Base-by-base conservation (phyloP, 2,329 filamentous ascomycete species). In the Myotisia sp. region DNA sequence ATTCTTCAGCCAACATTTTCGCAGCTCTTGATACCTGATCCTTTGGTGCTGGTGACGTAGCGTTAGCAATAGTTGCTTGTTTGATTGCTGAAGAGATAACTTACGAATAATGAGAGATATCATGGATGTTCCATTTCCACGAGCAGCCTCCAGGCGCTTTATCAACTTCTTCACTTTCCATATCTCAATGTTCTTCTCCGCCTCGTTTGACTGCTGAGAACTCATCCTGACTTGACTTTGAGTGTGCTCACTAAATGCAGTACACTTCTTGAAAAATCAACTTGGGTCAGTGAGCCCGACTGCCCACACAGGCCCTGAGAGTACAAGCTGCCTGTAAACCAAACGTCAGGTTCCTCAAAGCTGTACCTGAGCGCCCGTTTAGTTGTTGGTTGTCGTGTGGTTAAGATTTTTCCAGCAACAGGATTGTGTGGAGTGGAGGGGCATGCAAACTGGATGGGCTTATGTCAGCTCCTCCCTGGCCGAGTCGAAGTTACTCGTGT, bases 1-100 rank as follows among this genome's bases (percentile, higher is more conserved):
- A 93, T 82, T 93, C 86, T 94, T 98, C 90, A 68, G 92, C 92
- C 78, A 98, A 80, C 90, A 98, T 98, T 74, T 95, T 95, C 41
- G 90, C 83, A 36, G 83, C 80, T 54, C 86, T 79, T 29, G 90
- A 95, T 44, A 98, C 74, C 66, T 98, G 90, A 62, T 94, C 86
- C 75, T 98, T 98, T 49, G 90, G 90, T 41, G 90, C 84, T 92
- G 53, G 40, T 46, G 27, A 24, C 21, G 14, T 16, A 26, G 34
- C n/a, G 26, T 34, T 30, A 37, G 36, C 29, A 17, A 16, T n/a
- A 10, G 17, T 16, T 18, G n/a, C n/a, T n/a, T n/a, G n/a, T n/a
- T n/a, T n/a, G n/a, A n/a, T 28, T 24, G 13, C n/a, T 27, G 14
- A 16, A 29, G 8, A 12, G 7, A 23, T 26, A 37, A 67, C 81